Evolutionary conservation across 352 stramenopile genomes (phyloP), one percentile per base, ranked within the genome.

Genomic region (Pythium aquatile): DNA sequence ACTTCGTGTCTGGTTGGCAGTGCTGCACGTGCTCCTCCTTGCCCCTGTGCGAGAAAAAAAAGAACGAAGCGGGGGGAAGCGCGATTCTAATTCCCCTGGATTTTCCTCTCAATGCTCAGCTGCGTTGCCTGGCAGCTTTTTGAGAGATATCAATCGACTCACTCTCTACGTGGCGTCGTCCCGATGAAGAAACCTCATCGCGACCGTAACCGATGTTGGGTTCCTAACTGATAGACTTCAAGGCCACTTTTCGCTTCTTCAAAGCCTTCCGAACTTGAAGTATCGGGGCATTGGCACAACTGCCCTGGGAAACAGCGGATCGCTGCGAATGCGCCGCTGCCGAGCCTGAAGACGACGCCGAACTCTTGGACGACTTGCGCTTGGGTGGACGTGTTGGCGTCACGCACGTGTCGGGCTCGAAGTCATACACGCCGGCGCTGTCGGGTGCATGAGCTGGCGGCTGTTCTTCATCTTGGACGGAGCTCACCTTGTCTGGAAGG

Each of bases 201-300:
- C 26, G 11, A 20, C 24, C 14, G 24, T 54, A 54, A 54, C 51
- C 1, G 35, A 64, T 42, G 20, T 55, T 58, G 13, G 2, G 63
- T 69, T 69, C 26, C 30, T 69, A 69, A 69, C 63, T 30, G 55
- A 71, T 63, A 26, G 14, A 26, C 26, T 58, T 48, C 30, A 70
- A 32, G 0, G 68, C 55, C 35, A 74, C 37, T 47, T 69, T 69
- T n/a, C 68, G 64, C 57, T 68, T 71, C 55, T 75, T 75, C 60
- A 69, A 65, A 24, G 63, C 64, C 51, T 63, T 63, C 16, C 56
- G 61, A 14, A 69, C 51, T 63, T 76, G 69, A 24, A 76, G 47
- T 52, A 76, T 73, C 10, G 69, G 69, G 10, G 28, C 35, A n/a
- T 61, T 39, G 14, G 64, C 63, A 26, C 54, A 75, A 24, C 63